phyloP scores from a whole-genome alignment of 2,329 filamentous ascomycete species.

The Fusarium stilboides region DNA sequence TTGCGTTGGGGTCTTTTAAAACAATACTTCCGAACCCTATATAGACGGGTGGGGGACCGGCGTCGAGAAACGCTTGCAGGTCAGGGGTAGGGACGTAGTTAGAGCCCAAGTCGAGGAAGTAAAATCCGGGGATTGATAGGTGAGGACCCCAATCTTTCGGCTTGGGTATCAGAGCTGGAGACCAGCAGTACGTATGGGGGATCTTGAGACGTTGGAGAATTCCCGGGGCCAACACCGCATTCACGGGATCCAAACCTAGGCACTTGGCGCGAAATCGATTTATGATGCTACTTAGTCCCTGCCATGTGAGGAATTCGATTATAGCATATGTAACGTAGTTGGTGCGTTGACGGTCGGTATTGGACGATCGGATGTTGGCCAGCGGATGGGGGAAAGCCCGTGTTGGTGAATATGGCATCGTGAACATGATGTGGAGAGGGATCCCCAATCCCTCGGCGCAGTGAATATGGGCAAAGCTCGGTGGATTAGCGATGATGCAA shows the following conservation, averaged over 20 bases:
- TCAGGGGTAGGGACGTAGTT: slow-evolving; percentile 68
- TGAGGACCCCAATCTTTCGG: slow-evolving; percentile 75
- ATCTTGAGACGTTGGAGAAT: slow-evolving; percentile 4
- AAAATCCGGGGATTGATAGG: slow-evolving; percentile 74
- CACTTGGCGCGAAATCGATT: slow-evolving; percentile 29
- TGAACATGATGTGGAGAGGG: slow-evolving; percentile 34
- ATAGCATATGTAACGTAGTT: slow-evolving; percentile 81
- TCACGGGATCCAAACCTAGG: slow-evolving; percentile 22
- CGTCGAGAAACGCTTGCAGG: slow-evolving; percentile 68
- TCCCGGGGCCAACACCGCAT: slow-evolving; percentile 55
- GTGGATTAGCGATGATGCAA: slow-evolving; percentile 58
- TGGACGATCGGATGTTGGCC: slow-evolving; percentile 73
- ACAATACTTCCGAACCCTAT: slow-evolving; percentile 83
- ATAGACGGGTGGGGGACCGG: slow-evolving; percentile 75
- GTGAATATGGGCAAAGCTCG: slow-evolving; percentile 31
- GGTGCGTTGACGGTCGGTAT: slow-evolving; percentile 69
- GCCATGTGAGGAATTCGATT: slow-evolving; percentile 85
- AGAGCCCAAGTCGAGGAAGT: slow-evolving; percentile 60
- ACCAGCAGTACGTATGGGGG: slow-evolving; percentile 80
- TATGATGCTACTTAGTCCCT: slow-evolving; percentile 62
- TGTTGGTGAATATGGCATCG: slow-evolving; percentile 80
- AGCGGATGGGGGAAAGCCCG: slow-evolving; percentile 81
- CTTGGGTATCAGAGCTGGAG: slow-evolving; percentile 75
- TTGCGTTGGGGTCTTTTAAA: slow-evolving; percentile 75
- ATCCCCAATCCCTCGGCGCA: slow-evolving; percentile 24